Evolutionary conservation across 2,329 filamentous ascomycete genomes (phyloP).

Genomic region (Orbilia ellipsospora): DNA sequence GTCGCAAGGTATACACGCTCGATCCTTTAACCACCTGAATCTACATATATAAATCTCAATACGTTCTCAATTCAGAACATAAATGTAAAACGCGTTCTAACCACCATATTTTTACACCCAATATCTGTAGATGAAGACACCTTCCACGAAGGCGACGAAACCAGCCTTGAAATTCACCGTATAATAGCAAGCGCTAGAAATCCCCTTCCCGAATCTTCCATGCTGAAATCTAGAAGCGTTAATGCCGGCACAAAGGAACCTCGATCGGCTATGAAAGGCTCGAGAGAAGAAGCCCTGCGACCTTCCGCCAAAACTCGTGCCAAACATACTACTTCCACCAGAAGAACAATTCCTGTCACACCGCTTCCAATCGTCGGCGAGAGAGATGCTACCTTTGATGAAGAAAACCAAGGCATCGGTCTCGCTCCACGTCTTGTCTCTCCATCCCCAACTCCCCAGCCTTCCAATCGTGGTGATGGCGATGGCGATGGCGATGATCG

Average conservation of each 20-base stretch:
- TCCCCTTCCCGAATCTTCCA: conserved; percentile 37
- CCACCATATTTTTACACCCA: too few species aligned
- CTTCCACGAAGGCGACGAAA: conserved; percentile 49
- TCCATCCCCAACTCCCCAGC: conserved; percentile 28
- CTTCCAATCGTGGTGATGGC: neutral
- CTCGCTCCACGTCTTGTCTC: conserved; percentile 31
- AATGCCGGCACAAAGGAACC: conserved; percentile 45
- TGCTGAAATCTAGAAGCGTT: conserved; percentile 38
- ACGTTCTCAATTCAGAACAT: too few species aligned
- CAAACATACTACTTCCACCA: conserved; percentile 17
- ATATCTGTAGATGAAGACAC: conserved; percentile 35
- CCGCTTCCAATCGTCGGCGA: conserved; percentile 35
- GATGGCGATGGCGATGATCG: neutral
- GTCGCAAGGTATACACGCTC: conserved; percentile 28
- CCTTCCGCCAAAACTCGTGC: conserved; percentile 52
- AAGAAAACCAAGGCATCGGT: conserved; percentile 49
- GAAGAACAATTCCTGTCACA: conserved; percentile 33
- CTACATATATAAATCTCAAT: too few species aligned
- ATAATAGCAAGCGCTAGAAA: conserved; percentile 48
- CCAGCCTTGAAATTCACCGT: conserved; percentile 50
- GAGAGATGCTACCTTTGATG: conserved; percentile 43
- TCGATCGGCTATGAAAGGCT: conserved; percentile 50
- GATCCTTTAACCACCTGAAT: too few species aligned
- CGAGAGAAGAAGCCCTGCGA: conserved; percentile 41
- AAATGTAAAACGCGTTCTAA: neutral